Evolutionary conservation across 2,329 filamentous ascomycete genomes (phyloP), one percentile per base, ranked within the genome.

Genomic region (Celoporthe dispersa): DNA sequence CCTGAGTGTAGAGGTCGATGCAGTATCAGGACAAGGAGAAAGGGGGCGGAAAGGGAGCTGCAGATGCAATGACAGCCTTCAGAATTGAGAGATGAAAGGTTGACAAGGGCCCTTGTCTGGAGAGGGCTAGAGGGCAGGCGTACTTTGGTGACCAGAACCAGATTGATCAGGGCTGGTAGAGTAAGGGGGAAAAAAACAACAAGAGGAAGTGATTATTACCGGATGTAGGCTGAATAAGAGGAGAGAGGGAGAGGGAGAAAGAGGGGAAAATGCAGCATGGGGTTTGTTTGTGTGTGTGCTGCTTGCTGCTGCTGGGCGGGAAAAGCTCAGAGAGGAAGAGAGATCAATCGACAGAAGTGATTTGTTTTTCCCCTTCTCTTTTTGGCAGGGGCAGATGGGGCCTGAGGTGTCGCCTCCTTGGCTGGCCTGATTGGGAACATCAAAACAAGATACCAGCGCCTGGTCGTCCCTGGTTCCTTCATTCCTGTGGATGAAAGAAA

Each of bases 401-500:
- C 11, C 3, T 7, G n/a, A 22, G 51, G 51, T 55, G 12, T 16
- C 44, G 11, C 22, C n/a, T 22, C 28, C 39, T 37, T 16, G 37
- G 16, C 14, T 25, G 35, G 25, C 60, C 28, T n/a, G 39, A 63
- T 19, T 63, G 59, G 33, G 59, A n/a, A 37, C 11, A 61, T 61
- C 33, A 61, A 61, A 16, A 61, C 16, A 39, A 59, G 55, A 22
- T 37, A 33, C 22, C 59, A 37, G 35, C 28, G 59, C 35, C 12
- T 31, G 12, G 19, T 35, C 12, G 59, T 16, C 11, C 59, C 33
- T 59, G 25, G 55, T 33, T 59, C 11, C 55, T 59, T 39, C 59
- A 61, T 61, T 61, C 59, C 59, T 61, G 59, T 25, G 59, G n/a
- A 39, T 2, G 33, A 19, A 61, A 8, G 25, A 63, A 44, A 16